Base-by-base conservation (phyloP, 179 eudicot species). In the Silene noctiflora region DNA sequence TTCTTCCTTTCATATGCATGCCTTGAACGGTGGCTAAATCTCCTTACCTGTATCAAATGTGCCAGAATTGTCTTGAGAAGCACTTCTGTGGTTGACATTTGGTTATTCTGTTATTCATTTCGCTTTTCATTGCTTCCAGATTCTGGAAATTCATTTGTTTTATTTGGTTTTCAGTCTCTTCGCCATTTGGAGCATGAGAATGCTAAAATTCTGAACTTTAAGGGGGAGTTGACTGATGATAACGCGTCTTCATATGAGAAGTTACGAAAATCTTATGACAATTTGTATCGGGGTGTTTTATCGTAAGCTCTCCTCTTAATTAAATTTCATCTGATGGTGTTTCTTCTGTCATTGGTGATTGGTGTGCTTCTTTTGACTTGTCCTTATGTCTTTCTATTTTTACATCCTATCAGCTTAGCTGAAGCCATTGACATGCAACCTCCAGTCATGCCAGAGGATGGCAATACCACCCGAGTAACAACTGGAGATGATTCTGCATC, bases 391-490 rank as follows among this genome's bases (percentile, higher is more conserved):
- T 17, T 71, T 51, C 2, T 70, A 51, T 16, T 19, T 56, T 76
- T 24, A 60, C 69, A 27, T 73, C 19, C 73, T 73, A 67, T 76
- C 74, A 95, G 99, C 71, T 89, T 95, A 79, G 99, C 99, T 48
- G 99, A 95, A 88, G 98, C 97, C 76, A 93, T 95, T 81, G 99
- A 95, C 81, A 88, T 89, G 90, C 95, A 89, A 78, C 96, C 96
- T 83, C 99, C 98, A 33, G 87, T 81, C 80, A 89, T 95, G 99
- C 98, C 96, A 13, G 99, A 95, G 86, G 99, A 95, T 88, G 90
- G 91, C 75, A 88, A 91, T 86, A 95, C 98, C 58, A 94, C 98
- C 69, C 87, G 99, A 85, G 83, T 95, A 69, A 90, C 93, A 74
- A 88, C 91, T 77, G 96, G 96, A 70, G 98, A 88, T 77, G 98